A percentile compares a stretch with the other conserved stretches of the same genome.
Evolutionary conservation across 176 grass and related monocot species (phyloP).

Genomic region (Rhipidocladum racemiflorum): DNA sequence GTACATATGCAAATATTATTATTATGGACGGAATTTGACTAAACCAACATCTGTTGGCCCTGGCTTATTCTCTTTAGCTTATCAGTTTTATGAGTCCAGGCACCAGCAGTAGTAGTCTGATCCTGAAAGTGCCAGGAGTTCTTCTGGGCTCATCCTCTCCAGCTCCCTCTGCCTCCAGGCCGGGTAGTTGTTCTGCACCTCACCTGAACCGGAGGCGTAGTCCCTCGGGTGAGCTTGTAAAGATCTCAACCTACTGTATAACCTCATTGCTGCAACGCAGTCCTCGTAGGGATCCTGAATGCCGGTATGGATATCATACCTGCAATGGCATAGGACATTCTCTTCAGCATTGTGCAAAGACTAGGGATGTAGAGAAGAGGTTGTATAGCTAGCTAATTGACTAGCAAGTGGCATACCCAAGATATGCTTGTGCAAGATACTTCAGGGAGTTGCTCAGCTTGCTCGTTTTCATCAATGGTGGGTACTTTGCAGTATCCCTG

Average conservation of each 20-base stretch:
- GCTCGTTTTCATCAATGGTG: slow-evolving; percentile 93
- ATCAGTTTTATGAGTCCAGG: slow-evolving; percentile 53
- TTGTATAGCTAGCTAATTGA: neutral
- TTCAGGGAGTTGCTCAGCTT: slow-evolving; percentile 86
- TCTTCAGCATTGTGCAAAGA: neutral
- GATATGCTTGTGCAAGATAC: slow-evolving; percentile 82
- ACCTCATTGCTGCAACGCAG: slow-evolving; percentile 66
- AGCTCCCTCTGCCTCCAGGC: slow-evolving; percentile 78
- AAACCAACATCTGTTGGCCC: slow-evolving; percentile 9
- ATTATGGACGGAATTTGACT: neutral
- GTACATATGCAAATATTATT: slow-evolving; percentile 18
- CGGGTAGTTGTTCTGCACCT: slow-evolving; percentile 63
- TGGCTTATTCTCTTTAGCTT: slow-evolving; percentile 30
- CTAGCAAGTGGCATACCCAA: slow-evolving; percentile 60
- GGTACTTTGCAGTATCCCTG: slow-evolving; percentile 80
- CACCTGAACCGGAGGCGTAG: slow-evolving; percentile 55
- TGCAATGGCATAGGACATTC: slow-evolving; percentile 23
- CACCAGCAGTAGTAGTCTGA: slow-evolving; percentile 97
- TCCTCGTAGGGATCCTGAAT: slow-evolving; percentile 76
- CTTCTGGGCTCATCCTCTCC: slow-evolving; percentile 85
- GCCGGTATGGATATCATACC: slow-evolving; percentile 79
- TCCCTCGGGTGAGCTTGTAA: slow-evolving; percentile 58
- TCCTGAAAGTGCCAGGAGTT: slow-evolving; percentile 64
- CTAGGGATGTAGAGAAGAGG: neutral
- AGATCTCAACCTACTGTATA: slow-evolving; percentile 73